phyloP scores from a whole-genome alignment of 345 rosid species.

The Citrus sp. region DNA sequence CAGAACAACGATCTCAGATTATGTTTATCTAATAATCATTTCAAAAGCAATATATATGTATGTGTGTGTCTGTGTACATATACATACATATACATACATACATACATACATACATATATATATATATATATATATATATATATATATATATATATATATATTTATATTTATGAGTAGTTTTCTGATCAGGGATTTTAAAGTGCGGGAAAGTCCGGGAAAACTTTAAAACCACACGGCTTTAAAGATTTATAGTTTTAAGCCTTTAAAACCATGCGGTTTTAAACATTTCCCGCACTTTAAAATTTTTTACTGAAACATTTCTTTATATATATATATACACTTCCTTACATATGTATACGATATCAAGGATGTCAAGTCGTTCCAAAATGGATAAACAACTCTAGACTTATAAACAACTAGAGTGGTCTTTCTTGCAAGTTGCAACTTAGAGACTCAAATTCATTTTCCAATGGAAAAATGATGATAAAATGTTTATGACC shows the following conservation, averaged over 20 bases:
- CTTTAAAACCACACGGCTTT: too few species aligned
- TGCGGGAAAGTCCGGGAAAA: too few species aligned
- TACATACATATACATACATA: background rate
- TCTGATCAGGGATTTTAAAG: too few species aligned
- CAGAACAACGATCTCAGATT: background rate
- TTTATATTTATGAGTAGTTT: too few species aligned
- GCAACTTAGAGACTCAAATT: background rate
- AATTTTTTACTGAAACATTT: too few species aligned
- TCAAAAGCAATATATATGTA: too few species aligned
- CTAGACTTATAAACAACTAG: background rate
- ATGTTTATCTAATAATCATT: background rate
- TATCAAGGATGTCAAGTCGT: constrained; percentile 10
- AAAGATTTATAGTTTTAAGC: too few species aligned
- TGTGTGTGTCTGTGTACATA: background rate
- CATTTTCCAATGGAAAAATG: background rate
- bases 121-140: too few species aligned
- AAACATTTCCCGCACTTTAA: too few species aligned
- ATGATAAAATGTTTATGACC: background rate
- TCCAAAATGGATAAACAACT: background rate
- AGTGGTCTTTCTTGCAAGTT: constrained; percentile 9
- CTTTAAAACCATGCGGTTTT: too few species aligned
- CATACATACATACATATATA: too few species aligned
- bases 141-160: too few species aligned
- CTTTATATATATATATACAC: background rate
- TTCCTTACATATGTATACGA: background rate